phyloP scores from a whole-genome alignment of 208 protist genomes.

The Acanthamoeba royreba region DNA sequence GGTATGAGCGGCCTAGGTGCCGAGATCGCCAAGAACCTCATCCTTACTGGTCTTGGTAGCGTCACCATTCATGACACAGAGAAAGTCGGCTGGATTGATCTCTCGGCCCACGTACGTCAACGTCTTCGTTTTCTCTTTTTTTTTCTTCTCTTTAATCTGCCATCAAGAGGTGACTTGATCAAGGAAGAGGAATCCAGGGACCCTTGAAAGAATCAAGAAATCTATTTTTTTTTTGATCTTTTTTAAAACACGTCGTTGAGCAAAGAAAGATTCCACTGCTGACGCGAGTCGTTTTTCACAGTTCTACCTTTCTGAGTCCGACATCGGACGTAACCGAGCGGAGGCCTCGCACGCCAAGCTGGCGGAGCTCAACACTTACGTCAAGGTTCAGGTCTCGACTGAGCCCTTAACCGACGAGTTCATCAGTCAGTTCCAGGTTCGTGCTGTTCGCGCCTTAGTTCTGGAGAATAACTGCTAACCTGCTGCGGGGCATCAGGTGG shows the following conservation, averaged over 20 bases:
- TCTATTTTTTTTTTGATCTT: too few species aligned
- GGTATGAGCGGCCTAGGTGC: conserved; percentile 85
- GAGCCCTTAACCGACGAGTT: conserved; percentile 66
- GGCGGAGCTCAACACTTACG: conserved; percentile 88
- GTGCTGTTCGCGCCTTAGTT: not conserved
- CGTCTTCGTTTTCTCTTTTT: not conserved
- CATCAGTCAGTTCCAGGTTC: conserved; percentile 63
- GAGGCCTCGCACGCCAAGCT: conserved; percentile 69
- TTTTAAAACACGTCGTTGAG: not conserved
- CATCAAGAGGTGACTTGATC: too few species aligned
- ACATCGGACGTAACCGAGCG: conserved; percentile 84
- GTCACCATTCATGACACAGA: conserved; percentile 86
- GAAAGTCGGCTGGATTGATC: conserved; percentile 71
- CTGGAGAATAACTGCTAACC: not conserved
- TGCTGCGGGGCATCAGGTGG: not conserved
- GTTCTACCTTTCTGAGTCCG: conserved; percentile 86
- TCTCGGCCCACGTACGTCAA: conserved; percentile 75
- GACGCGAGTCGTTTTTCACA: conserved; percentile 53
- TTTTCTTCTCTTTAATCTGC: not conserved
- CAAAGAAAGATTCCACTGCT: not conserved
- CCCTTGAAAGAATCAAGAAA: conserved; percentile 21
- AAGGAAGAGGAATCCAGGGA: too few species aligned
- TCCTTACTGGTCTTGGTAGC: conserved; percentile 86
- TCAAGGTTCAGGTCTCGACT: conserved; percentile 59
- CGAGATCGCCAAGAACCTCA: conserved; percentile 93